A percentile compares a stretch with the other conserved stretches of the same genome.
These are phyloP conservation scores for Pythium catenulatum DNA, from an alignment of 352 stramenopile genomes.

Conservation along the genomic window DNA sequence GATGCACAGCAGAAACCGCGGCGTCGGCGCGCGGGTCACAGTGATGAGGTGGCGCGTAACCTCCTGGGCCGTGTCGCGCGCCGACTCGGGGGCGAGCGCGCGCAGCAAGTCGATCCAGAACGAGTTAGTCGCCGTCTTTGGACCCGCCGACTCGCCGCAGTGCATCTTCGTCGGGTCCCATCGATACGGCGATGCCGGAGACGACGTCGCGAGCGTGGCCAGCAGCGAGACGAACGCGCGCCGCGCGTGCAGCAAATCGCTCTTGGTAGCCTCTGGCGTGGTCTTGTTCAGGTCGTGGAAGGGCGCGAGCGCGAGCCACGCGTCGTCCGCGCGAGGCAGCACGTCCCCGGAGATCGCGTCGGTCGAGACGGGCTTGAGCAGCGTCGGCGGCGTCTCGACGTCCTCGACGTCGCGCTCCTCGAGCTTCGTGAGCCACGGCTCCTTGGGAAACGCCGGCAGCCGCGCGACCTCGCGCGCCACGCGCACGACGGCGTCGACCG, in stretches of 20 bases:
- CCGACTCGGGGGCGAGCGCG: not conserved
- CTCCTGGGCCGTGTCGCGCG: not conserved
- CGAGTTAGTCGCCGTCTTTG: not conserved
- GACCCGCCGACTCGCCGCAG: constrained; percentile 9
- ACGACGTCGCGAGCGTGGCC: not conserved
- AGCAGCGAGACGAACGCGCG: constrained; percentile 11
- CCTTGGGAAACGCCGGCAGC: not conserved
- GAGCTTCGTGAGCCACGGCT: constrained; percentile 6
- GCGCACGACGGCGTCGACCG: too few relatives aligned
- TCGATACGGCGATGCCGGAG: not conserved
- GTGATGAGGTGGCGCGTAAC: not conserved
- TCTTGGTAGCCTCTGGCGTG: not conserved
- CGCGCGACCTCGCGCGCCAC: not conserved
- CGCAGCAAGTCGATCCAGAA: constrained; percentile 28
- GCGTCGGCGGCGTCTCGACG: not conserved
- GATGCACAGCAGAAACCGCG: constrained; percentile 1
- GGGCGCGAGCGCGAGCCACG: constrained; percentile 1
- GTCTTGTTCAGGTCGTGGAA: constrained; percentile 30
- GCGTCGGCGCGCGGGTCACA: not conserved
- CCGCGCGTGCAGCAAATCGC: constrained; percentile 8
- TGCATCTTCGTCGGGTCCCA: not conserved
- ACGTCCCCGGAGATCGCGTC: not conserved
- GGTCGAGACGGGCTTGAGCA: constrained; percentile 8
- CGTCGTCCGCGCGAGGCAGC: not conserved
- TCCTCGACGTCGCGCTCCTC: not conserved